Evolutionary conservation across 1,139 yeast genomes (phyloP).

Genomic region (Kodamaea ohmeri): DNA sequence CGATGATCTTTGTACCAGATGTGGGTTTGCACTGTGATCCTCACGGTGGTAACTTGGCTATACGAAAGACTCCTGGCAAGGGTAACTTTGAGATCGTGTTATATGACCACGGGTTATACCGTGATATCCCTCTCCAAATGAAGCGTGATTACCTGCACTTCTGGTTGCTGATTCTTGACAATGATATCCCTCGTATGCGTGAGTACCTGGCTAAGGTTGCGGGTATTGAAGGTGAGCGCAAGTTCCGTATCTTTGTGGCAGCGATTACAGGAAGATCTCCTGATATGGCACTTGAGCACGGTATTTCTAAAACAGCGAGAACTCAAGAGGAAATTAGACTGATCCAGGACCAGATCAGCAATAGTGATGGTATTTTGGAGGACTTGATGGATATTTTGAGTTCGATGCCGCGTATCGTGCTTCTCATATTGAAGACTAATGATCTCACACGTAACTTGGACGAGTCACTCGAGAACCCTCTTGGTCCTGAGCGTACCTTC

Average conservation of each 20-base stretch:
- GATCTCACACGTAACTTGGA: slow-evolving; percentile 89
- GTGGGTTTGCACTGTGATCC: slow-evolving; percentile 97
- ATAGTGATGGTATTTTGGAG: slow-evolving; percentile 61
- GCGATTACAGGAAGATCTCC: slow-evolving; percentile 87
- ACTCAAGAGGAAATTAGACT: slow-evolving; percentile 54
- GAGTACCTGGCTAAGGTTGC: slow-evolving; percentile 76
- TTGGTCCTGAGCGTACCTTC: slow-evolving; percentile 87
- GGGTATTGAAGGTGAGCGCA: slow-evolving; percentile 67
- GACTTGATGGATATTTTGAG: slow-evolving; percentile 80
- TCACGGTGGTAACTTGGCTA: slow-evolving; percentile 94
- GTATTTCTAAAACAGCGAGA: slow-evolving; percentile 51
- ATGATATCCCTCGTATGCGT: slow-evolving; percentile 63
- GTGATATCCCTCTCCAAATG: slow-evolving; percentile 76
- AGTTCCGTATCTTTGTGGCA: slow-evolving; percentile 82
- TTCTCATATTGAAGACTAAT: slow-evolving; percentile 86
- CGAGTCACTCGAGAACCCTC: slow-evolving; percentile 74
- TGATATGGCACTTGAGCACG: slow-evolving; percentile 43
- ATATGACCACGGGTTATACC: slow-evolving; percentile 92
- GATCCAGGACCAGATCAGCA: slow-evolving; percentile 61
- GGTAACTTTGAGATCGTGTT: slow-evolving; percentile 88
- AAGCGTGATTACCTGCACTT: slow-evolving; percentile 84
- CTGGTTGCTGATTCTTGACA: slow-evolving; percentile 86
- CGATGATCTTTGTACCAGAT: slow-evolving; percentile 91
- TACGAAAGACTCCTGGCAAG: slow-evolving; percentile 43
- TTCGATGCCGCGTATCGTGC: slow-evolving; percentile 78